Conservation (phyloP, 2,329 filamentous ascomycete genomes). For the Anthostomella pinea region DNA sequence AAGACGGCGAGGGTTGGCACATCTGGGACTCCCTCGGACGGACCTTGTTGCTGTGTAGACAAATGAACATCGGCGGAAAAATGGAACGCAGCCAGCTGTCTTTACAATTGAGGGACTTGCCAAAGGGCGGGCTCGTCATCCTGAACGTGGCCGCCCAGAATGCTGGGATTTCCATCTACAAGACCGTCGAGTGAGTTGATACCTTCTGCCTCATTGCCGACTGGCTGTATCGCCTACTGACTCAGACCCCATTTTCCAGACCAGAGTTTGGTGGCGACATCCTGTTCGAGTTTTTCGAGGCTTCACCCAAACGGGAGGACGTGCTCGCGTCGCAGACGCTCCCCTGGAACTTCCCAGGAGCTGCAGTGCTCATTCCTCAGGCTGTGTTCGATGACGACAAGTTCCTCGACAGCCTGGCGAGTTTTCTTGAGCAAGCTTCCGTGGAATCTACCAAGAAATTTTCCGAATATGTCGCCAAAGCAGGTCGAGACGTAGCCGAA, state of each 20-base stretch:
- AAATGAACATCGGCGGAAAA: conserved; percentile 14
- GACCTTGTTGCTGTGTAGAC: conserved; percentile 12
- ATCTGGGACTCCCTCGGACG: conserved; percentile 15
- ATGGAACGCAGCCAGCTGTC: conserved; percentile 17
- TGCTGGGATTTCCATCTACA: conserved; percentile 19
- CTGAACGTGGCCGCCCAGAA: conserved; percentile 22
- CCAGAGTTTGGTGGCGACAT: conserved; percentile 24
- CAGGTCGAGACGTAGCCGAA: conserved; percentile 46
- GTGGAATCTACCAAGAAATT: conserved; percentile 51
- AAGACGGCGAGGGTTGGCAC: conserved; percentile 3
- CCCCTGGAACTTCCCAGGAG: conserved; percentile 52
- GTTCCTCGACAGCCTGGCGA: conserved; percentile 47
- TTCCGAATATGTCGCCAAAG: conserved; percentile 49
- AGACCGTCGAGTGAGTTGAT: conserved; percentile 13
- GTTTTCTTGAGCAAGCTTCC: conserved; percentile 54
- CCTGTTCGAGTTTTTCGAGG: conserved; percentile 56
- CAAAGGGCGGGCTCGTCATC: conserved; percentile 14
- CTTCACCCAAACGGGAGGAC: conserved; percentile 45
- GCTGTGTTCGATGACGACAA: conserved; percentile 32
- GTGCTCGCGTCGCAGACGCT: conserved; percentile 46
- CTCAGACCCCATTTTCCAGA: too few relatives aligned
- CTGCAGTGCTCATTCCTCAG: conserved; percentile 40
- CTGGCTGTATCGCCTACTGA: too few relatives aligned
- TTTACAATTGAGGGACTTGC: conserved; percentile 12
- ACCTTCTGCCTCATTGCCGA: not conserved